A percentile compares a stretch with the other conserved stretches of the same genome.
Evolutionary conservation across 345 rosid genomes (phyloP).

Genomic region (Pelargonium nanum): DNA sequence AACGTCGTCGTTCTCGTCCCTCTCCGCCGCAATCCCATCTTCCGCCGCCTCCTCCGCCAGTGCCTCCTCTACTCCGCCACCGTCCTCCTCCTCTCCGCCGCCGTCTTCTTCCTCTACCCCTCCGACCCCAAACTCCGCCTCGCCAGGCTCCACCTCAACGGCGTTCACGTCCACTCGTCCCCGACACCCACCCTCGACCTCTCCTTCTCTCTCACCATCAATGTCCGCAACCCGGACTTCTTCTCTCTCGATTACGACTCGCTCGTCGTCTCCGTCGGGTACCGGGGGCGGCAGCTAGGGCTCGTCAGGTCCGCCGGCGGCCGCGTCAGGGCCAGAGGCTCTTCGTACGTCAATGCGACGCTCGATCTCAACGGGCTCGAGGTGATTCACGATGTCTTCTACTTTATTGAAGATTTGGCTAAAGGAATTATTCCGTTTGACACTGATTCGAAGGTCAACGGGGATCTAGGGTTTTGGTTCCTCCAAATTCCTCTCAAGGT

Average conservation of each 20-base stretch:
- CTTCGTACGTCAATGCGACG: conserved; percentile 56
- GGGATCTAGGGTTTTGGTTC: conserved; percentile 50
- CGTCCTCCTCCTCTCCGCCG: conserved; percentile 39
- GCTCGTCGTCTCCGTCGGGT: conserved; percentile 58
- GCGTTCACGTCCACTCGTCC: conserved; percentile 35
- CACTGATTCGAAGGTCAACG: conserved; percentile 41
- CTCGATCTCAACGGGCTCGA: conserved; percentile 69
- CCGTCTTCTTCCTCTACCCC: conserved; percentile 54
- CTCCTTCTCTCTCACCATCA: conserved; percentile 52
- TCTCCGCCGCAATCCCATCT: conserved; percentile 17
- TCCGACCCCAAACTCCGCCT: conserved; percentile 50
- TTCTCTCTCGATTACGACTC: conserved; percentile 54
- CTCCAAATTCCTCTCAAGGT: conserved; percentile 63
- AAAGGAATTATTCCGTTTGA: conserved; percentile 65
- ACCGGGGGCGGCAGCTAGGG: conserved; percentile 72
- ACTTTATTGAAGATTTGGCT: conserved; percentile 62
- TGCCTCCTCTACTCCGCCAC: conserved; percentile 29
- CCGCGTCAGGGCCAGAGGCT: conserved; percentile 44
- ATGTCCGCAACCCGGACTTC: conserved; percentile 53
- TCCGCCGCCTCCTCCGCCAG: conserved; percentile 27
- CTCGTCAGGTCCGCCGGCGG: conserved; percentile 48
- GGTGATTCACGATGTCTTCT: conserved; percentile 58
- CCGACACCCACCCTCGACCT: conserved; percentile 45
- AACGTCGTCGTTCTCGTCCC: conserved; percentile 46
- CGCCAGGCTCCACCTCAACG: conserved; percentile 49